Percentiles rank a stretch among this genome's conserved stretches.
Conservation (phyloP, 495 filamentous ascomycete genomes). For the Extremus antarcticus region DNA sequence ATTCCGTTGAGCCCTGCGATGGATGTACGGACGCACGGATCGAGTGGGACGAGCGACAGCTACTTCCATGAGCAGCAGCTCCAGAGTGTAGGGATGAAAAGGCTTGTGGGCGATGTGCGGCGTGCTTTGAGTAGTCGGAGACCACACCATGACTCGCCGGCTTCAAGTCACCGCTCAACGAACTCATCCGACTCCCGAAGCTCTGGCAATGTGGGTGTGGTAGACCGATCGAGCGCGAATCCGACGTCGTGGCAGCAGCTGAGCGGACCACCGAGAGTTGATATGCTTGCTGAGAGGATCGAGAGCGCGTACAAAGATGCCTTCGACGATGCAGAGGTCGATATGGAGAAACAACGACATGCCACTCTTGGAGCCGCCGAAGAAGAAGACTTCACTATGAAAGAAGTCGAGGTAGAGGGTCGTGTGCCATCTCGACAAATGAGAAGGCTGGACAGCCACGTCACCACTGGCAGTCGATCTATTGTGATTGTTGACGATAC, state of each 20-base stretch:
- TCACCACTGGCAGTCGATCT: slow-evolving; percentile 71
- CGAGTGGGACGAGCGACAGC: not conserved
- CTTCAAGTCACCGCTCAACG: slow-evolving; percentile 14
- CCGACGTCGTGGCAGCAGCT: slow-evolving; percentile 15
- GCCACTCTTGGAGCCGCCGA: not conserved
- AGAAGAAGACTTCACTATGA: not conserved
- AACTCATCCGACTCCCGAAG: slow-evolving; percentile 11
- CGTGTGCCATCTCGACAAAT: not conserved
- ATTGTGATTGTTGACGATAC: slow-evolving; percentile 82
- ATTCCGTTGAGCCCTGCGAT: slow-evolving; percentile 46
- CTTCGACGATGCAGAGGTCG: slow-evolving; percentile 1
- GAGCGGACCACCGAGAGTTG: slow-evolving; percentile 10
- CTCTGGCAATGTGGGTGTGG: slow-evolving; percentile 4
- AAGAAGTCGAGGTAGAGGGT: not conserved
- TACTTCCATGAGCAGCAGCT: slow-evolving; percentile 8
- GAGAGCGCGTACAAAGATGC: slow-evolving; percentile 11
- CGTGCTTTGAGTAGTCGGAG: slow-evolving; percentile 68
- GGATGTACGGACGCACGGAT: not conserved
- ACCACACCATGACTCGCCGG: slow-evolving; percentile 5
- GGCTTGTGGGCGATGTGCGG: slow-evolving; percentile 74
- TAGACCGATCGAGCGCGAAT: not conserved
- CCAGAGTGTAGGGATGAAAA: slow-evolving; percentile 61
- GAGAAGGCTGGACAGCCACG: slow-evolving; percentile 39
- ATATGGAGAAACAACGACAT: not conserved
- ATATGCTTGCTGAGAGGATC: slow-evolving; percentile 8